Evolutionary conservation across 495 filamentous ascomycete genomes (phyloP).

Genomic region (Penicillium manginii): DNA sequence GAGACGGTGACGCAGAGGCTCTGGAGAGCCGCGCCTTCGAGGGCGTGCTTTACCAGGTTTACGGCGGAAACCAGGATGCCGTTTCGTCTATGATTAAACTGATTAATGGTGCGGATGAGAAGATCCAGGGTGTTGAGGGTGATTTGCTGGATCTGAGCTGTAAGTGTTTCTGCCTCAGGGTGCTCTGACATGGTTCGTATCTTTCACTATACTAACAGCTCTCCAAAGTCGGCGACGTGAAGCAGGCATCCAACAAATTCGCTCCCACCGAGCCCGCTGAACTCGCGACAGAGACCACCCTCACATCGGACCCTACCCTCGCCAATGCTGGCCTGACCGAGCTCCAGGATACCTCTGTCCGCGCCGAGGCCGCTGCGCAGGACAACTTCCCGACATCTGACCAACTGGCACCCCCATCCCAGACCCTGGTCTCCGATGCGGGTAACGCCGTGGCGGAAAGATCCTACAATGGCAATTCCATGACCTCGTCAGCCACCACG

Average conservation of each 20-base stretch:
- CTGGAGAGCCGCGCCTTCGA: conserved; percentile 85
- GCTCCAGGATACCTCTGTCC: conserved; percentile 51
- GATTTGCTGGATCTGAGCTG: conserved; percentile 73
- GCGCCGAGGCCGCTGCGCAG: conserved; percentile 19
- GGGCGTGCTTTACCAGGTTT: conserved; percentile 84
- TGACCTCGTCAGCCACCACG: conserved; percentile 55
- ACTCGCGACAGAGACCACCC: conserved; percentile 35
- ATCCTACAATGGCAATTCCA: conserved; percentile 62
- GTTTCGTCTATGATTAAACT: conserved; percentile 84
- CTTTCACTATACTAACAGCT: conserved; percentile 29
- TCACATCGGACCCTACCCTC: conserved; percentile 73
- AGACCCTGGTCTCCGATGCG: conserved; percentile 62
- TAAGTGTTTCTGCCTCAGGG: conserved; percentile 49
- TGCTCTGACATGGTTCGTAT: neutral
- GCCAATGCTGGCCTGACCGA: conserved; percentile 79
- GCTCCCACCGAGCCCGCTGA: conserved; percentile 31
- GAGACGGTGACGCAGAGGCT: conserved; percentile 64
- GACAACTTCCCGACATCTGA: conserved; percentile 32
- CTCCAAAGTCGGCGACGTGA: conserved; percentile 67
- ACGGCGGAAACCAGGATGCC: conserved; percentile 80
- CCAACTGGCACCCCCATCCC: conserved; percentile 46
- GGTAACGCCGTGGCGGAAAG: conserved; percentile 71
- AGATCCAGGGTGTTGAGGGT: conserved; percentile 65
- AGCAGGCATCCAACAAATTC: conserved; percentile 53
- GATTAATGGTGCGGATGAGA: conserved; percentile 78